These are phyloP conservation scores for Xylaria telfairii DNA, from an alignment of 495 filamentous ascomycete genomes.

Conservation along the genomic window DNA sequence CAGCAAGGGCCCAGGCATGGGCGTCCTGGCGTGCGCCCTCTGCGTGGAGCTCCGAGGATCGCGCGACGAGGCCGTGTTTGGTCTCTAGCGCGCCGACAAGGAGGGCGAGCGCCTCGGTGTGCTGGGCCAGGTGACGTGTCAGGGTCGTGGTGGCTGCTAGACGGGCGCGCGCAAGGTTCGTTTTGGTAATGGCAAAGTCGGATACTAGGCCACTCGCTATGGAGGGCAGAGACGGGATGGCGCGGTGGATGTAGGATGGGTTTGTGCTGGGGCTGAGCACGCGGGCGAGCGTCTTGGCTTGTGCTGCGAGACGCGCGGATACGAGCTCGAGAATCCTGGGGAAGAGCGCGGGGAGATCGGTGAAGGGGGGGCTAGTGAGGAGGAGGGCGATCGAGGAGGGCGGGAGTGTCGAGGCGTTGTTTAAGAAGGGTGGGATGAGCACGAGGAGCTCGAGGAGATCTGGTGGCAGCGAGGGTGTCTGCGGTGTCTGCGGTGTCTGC, in stretches of 20 bases:
- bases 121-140: slow-evolving; percentile 35
- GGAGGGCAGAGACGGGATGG: slow-evolving; percentile 48
- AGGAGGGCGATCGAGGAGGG: slow-evolving; percentile 39
- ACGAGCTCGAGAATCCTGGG: slow-evolving; percentile 48
- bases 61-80: slow-evolving; percentile 70
- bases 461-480: slow-evolving; percentile 29
- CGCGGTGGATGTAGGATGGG: slow-evolving; percentile 58
- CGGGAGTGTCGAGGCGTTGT: slow-evolving; percentile 31
- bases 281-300: slow-evolving; percentile 50
- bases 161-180: slow-evolving; percentile 41
- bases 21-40: slow-evolving; percentile 59
- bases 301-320: slow-evolving; percentile 46
- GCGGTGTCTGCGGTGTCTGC: slow-evolving; percentile 22
- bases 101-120: slow-evolving; percentile 39
- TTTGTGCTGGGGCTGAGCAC: slow-evolving; percentile 56
- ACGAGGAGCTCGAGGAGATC: slow-evolving; percentile 52
- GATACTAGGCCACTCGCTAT: slow-evolving; percentile 36
- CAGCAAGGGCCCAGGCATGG: slow-evolving; percentile 51
- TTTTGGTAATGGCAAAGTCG: slow-evolving; percentile 30
- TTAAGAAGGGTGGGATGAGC: slow-evolving; percentile 48
- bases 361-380: slow-evolving; percentile 50
- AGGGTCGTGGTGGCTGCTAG: slow-evolving; percentile 40
- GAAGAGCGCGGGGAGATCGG: slow-evolving; percentile 46
- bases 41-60: slow-evolving; percentile 66
- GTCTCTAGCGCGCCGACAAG: slow-evolving; percentile 48